phyloP scores from a whole-genome alignment of 1,139 yeast species.

The Kurtzmaniella quercitrusa region DNA sequence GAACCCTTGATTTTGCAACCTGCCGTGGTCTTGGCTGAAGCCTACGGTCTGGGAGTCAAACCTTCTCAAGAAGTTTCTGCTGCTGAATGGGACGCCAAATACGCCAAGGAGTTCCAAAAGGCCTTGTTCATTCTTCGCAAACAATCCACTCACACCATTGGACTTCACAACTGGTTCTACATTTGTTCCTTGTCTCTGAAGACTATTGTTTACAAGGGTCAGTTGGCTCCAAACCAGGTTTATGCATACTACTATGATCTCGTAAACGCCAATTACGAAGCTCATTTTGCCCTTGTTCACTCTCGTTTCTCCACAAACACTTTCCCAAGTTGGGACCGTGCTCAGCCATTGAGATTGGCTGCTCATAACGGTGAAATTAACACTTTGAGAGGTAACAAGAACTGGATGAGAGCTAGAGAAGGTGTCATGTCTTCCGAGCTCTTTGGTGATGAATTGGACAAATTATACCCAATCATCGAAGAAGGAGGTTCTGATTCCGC shows the following conservation, averaged over 20 bases:
- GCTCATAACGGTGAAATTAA: conserved; percentile 99
- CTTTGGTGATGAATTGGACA: conserved; percentile 89
- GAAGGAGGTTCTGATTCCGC: conserved; percentile 99
- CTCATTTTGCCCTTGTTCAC: conserved; percentile 94
- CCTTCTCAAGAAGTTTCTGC: conserved; percentile 33
- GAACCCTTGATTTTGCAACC: conserved; percentile 94
- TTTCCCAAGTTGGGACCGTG: conserved; percentile 99
- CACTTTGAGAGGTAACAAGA: conserved; percentile 94
- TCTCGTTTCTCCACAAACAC: conserved; percentile 97
- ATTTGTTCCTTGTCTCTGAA: conserved; percentile 87
- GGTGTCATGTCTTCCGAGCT: conserved; percentile 88
- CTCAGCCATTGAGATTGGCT: conserved; percentile 95
- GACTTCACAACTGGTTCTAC: conserved; percentile 95
- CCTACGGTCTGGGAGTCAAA: conserved; percentile 33
- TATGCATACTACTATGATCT: conserved; percentile 92
- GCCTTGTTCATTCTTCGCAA: conserved; percentile 83
- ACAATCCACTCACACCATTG: conserved; percentile 85
- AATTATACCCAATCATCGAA: conserved; percentile 90
- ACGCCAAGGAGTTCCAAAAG: conserved; percentile 71
- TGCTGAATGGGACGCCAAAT: conserved; percentile 53
- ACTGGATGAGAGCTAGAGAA: conserved; percentile 99
- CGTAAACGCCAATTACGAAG: conserved; percentile 87
- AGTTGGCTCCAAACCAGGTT: conserved; percentile 93
- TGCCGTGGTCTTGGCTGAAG: conserved; percentile 64
- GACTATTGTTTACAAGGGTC: conserved; percentile 96